Evolutionary conservation across 225 moss, liverwort and hornwort genomes (phyloP), one percentile per base, ranked within the genome.

Genomic region (Marchantia polymorpha): DNA sequence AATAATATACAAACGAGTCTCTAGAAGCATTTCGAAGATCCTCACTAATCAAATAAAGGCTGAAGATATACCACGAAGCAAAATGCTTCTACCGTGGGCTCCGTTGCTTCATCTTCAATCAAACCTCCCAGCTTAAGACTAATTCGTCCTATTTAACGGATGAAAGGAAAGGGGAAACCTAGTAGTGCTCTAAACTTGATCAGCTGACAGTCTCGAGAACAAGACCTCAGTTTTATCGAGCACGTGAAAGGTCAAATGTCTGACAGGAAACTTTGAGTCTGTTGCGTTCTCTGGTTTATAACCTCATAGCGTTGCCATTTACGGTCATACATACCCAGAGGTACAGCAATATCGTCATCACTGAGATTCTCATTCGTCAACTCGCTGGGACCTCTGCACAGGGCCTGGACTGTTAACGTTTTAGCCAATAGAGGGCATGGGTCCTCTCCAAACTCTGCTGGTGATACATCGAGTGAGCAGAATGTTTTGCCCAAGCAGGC

Each of bases 361-460:
- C 9, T 39, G 75, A 8, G 30, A 26, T 20, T 51, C 77, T 77
- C 66, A 25, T 47, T 16, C 9, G 10, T 29, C 49, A 50, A 16
- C 58, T 82, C 80, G 14, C 77, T 79, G 26, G 77, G 23, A 56
- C 67, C n/a, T 70, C 77, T 82, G 87, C 96, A 97, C 39, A 85
- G 80, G 75, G 76, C 91, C 84, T 97, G 88, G 69, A 97, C 91
- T 52, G 87, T 88, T 30, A 97, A 77, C 55, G 88, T 88, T 63
- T 94, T 97, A 46, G 86, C 50, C 51, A 78, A 29, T 52, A 80
- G 88, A 64, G 94, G 92, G 80, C 96, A 97, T 82, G 94, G 92
- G 82, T 97, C 94, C 19, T 63, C 73, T 27, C 91, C 94, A 78
- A 97, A 97, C 12, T 74, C 81, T 78, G 64, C 83, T 64, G 84